Conservation (phyloP, 352 stramenopile species). For the Thraustochytrium striatum region DNA sequence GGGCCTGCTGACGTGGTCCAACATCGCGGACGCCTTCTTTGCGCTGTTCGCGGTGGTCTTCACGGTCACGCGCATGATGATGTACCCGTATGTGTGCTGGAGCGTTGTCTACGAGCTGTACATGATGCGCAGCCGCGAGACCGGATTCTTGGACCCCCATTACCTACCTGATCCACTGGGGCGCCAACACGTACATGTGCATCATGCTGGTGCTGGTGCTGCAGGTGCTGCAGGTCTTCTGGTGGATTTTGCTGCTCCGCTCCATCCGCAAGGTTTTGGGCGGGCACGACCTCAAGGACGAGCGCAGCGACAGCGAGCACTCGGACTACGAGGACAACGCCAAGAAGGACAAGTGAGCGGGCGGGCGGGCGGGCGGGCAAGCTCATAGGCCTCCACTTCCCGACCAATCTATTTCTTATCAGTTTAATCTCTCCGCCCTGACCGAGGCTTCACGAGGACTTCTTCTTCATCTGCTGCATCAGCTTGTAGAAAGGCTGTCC, state of each 20-base stretch:
- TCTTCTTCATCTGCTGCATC: slow-evolving; percentile 42
- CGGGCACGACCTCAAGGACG: slow-evolving; percentile 53
- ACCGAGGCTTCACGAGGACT: not conserved
- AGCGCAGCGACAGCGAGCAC: slow-evolving; percentile 51
- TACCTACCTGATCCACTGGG: not conserved
- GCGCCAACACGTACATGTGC: slow-evolving; percentile 1
- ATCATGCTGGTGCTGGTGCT: slow-evolving; percentile 53
- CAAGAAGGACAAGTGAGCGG: slow-evolving; percentile 44
- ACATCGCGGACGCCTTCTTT: slow-evolving; percentile 56
- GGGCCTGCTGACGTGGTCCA: not conserved
- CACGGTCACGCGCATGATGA: slow-evolving; percentile 54
- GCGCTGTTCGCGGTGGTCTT: slow-evolving; percentile 58
- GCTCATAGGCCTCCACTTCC: too few relatives aligned
- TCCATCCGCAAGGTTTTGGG: slow-evolving; percentile 47
- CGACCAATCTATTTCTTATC: too few relatives aligned
- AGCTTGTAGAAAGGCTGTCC: slow-evolving; percentile 45
- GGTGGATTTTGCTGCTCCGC: slow-evolving; percentile 56
- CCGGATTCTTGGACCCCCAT: slow-evolving; percentile 40
- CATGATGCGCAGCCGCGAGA: not conserved
- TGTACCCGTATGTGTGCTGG: slow-evolving; percentile 55
- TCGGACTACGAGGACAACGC: slow-evolving; percentile 51
- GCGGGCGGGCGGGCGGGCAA: too few relatives aligned
- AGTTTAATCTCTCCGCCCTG: too few relatives aligned
- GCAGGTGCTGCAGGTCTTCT: slow-evolving; percentile 56
- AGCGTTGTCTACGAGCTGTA: slow-evolving; percentile 13